Base-by-base conservation (phyloP, 495 filamentous ascomycete species). In the Penicillium egyptiacum region DNA sequence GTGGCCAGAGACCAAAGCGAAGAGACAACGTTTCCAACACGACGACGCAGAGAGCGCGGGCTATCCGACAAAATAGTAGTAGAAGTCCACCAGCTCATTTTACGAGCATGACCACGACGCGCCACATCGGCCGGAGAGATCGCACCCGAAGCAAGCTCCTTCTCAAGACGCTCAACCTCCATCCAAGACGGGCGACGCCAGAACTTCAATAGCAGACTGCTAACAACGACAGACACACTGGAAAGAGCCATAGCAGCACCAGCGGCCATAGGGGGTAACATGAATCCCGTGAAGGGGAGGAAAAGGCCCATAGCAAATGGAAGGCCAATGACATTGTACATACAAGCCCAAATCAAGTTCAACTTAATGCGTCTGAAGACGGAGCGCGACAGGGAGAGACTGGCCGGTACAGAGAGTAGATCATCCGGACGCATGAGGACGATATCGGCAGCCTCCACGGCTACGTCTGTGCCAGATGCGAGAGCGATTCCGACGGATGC, bases 271-370 rank as follows among this genome's bases (percentile, higher is more conserved):
- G 94, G 94, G 55, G 94, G 94, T 57, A 99, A 73, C 74, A 89
- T 88, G 60, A 85, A 83, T 4, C 93, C 92, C 5, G 93, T 94
- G 50, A 94, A 83, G 0, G 94, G 94, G 25, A 99, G 78, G 79
- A 97, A 92, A 9, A 83, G 54, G 5, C 94, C 94, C 94, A 98
- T 98, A 10, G 94, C 94, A 60, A 99, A 96, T 23, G 94, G 94
- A 2, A 99, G 77, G 4, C 94, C 94, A 60, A 98, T 77, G 47
- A 91, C 51, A 71, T 99, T 99, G 79, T 99, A 99, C 50, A 89
- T 68, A 67, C 90, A 96, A 3, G 91, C 91, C 90, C 93, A 96
- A 2, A 84, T 70, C 2, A 99, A 81, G 69, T 99, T 99, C 59
- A 94, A 67, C 78, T 95, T 96, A 77, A 99, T 99, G 62, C 94